phyloP scores from a whole-genome alignment of 1,284 basidiomycete genomes.

The Gomphus bonarii region DNA sequence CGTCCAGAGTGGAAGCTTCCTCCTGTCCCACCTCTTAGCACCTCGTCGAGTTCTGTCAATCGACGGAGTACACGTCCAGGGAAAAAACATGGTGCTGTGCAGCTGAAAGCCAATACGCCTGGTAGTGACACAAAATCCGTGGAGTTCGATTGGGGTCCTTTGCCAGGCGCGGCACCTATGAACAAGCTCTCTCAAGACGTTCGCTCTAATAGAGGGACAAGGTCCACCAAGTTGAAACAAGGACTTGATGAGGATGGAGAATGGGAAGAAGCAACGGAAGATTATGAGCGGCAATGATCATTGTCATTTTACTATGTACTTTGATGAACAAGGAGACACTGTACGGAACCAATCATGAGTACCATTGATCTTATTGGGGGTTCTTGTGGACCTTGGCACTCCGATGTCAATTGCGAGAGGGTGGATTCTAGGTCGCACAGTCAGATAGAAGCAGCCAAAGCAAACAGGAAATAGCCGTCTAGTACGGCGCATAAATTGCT shows the following conservation, averaged over 20 bases:
- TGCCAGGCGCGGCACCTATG: slow-evolving; percentile 35
- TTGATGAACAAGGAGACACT: background rate
- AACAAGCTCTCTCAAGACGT: slow-evolving; percentile 25
- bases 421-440: slow-evolving; percentile 69
- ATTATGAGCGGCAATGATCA: background rate
- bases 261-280: background rate
- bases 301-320: background rate
- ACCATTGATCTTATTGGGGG: background rate
- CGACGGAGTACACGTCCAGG: slow-evolving; percentile 1
- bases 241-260: background rate
- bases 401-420: slow-evolving; percentile 22
- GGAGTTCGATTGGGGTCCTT: slow-evolving; percentile 54
- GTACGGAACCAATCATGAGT: background rate
- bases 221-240: background rate
- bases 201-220: background rate
- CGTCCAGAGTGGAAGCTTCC: background rate
- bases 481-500: slow-evolving; percentile 87
- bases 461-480: slow-evolving; percentile 29
- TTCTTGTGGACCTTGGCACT: background rate
- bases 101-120: background rate
- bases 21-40: background rate
- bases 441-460: slow-evolving; percentile 11
- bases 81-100: background rate
- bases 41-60: background rate
- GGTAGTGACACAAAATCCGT: slow-evolving; percentile 24